These are phyloP conservation scores for Teratosphaeria nubilosa DNA, from an alignment of 2,329 filamentous ascomycete species.

Conservation along the genomic window DNA sequence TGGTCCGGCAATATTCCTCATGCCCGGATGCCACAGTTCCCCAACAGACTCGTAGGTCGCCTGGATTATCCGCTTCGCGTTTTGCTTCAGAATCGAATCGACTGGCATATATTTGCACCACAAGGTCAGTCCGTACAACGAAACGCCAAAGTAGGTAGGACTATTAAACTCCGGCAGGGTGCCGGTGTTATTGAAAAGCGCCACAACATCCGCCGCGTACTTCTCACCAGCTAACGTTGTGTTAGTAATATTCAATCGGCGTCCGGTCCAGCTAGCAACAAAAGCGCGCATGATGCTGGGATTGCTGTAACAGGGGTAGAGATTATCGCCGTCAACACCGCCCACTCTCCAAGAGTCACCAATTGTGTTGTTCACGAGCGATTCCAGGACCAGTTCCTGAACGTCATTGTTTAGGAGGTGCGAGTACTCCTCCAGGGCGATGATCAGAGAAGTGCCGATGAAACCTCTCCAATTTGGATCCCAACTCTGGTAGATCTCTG, in stretches of 20 bases:
- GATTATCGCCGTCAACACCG: slow-evolving; percentile 49
- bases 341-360: slow-evolving; percentile 54
- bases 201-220: slow-evolving; percentile 46
- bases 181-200: slow-evolving; percentile 45
- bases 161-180: slow-evolving; percentile 55
- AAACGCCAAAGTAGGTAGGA: slow-evolving; percentile 54
- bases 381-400: slow-evolving; percentile 40
- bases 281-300: slow-evolving; percentile 54
- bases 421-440: slow-evolving; percentile 50
- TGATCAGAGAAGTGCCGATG: slow-evolving; percentile 48
- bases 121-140: slow-evolving; percentile 47
- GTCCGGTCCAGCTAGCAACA: slow-evolving; percentile 49
- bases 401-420: slow-evolving; percentile 35
- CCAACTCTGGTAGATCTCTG: slow-evolving; percentile 46
- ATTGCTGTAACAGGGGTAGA: slow-evolving; percentile 54
- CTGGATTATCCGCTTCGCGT: slow-evolving; percentile 43
- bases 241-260: slow-evolving; percentile 44
- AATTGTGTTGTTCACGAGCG: slow-evolving; percentile 45
- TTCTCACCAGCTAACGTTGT: slow-evolving; percentile 49
- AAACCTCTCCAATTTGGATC: slow-evolving; percentile 58
- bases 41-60: slow-evolving; percentile 45
- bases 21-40: slow-evolving; percentile 46
- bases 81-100: slow-evolving; percentile 43
- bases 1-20: slow-evolving; percentile 53
- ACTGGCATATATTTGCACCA: slow-evolving; percentile 50